These are phyloP conservation scores for Aspergillus ustus DNA, from an alignment of 2,329 filamentous ascomycete species.

Conservation along the genomic window DNA sequence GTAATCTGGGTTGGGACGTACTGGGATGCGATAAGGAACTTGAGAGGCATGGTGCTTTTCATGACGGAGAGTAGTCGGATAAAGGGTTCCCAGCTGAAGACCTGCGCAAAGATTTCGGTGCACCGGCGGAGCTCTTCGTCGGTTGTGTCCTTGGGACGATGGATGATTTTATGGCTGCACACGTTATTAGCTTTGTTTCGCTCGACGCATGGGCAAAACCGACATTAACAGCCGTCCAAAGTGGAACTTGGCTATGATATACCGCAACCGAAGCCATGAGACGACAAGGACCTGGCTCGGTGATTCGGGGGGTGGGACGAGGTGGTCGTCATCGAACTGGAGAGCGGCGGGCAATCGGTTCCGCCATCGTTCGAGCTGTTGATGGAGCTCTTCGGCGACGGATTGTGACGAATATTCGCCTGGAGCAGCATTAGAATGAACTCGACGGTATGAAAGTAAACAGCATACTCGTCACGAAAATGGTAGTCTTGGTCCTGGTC, in stretches of 20 bases:
- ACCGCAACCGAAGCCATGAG: conserved; percentile 2
- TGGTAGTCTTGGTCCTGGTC: conserved; percentile 4
- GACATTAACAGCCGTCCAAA: background rate
- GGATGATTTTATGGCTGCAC: background rate
- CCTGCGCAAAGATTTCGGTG: background rate
- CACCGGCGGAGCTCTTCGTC: background rate
- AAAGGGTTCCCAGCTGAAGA: background rate
- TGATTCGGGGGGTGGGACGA: background rate
- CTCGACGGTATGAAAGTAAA: background rate
- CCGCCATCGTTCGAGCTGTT: conserved; percentile 1
- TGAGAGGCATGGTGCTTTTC: background rate
- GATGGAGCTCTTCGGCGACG: background rate
- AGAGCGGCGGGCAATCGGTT: background rate
- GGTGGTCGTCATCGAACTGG: background rate
- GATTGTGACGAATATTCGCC: background rate
- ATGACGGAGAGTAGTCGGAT: background rate
- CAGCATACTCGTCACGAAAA: background rate
- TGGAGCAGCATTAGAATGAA: background rate
- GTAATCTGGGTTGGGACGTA: background rate
- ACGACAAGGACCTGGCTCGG: background rate
- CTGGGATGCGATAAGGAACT: background rate
- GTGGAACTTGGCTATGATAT: conserved; percentile 7
- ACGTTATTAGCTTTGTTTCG: background rate
- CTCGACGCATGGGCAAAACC: background rate
- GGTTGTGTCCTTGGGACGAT: background rate